A percentile compares a stretch with the other conserved stretches of the same genome.
Conservation (phyloP, 2,329 filamentous ascomycete genomes). For the Colletotrichum salicis region DNA sequence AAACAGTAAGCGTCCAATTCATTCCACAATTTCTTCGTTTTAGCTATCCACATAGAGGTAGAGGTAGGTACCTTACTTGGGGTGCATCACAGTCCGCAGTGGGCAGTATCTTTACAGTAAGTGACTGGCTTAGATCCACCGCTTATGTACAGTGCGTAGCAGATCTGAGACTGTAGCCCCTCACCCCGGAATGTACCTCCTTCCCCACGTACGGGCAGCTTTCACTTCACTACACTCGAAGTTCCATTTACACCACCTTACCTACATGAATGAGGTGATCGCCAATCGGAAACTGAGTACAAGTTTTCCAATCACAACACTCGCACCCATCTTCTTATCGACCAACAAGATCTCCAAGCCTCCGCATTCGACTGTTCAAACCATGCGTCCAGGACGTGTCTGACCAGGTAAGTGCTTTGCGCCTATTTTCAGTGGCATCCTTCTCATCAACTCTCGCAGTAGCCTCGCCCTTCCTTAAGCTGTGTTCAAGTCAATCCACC, state of each 20-base stretch:
- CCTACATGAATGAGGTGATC: conserved; percentile 10
- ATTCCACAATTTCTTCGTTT: conserved; percentile 5
- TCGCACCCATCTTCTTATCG: neutral
- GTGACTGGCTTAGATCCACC: neutral
- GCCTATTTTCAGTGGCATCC: conserved; percentile 3
- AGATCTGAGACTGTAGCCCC: conserved; percentile 22
- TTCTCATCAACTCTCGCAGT: conserved; percentile 24
- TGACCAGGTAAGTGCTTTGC: conserved; percentile 15
- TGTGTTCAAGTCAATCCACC: conserved; percentile 14
- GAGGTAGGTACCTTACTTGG: neutral
- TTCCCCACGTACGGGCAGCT: conserved; percentile 15
- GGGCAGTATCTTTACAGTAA: conserved; percentile 17
- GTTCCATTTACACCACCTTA: conserved; percentile 12
- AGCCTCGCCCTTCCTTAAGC: conserved; percentile 13
- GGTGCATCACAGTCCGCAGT: neutral
- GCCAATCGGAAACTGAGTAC: conserved; percentile 1
- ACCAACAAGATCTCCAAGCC: neutral
- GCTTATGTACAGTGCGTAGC: neutral
- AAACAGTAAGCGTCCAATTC: neutral
- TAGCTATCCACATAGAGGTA: neutral
- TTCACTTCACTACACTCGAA: conserved; percentile 27
- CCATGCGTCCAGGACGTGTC: conserved; percentile 9
- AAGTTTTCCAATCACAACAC: neutral
- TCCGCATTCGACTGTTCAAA: neutral
- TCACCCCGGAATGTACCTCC: conserved; percentile 19